A percentile compares a stretch with the other conserved stretches of the same genome.
phyloP scores from a whole-genome alignment of 163 green algal genomes.

The Botryococcus braunii region DNA sequence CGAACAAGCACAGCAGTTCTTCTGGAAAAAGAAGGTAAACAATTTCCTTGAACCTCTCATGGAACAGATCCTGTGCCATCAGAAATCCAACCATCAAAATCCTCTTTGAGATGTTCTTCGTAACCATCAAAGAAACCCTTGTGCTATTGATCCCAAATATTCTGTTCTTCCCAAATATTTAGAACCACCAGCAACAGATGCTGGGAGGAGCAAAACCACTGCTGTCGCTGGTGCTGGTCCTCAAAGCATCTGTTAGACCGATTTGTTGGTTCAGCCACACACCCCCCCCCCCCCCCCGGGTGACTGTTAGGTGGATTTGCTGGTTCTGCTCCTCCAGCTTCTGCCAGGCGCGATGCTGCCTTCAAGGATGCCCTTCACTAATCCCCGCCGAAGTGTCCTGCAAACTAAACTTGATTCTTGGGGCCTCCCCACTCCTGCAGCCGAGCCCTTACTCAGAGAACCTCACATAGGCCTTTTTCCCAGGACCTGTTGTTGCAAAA shows the following conservation, averaged over 20 bases:
- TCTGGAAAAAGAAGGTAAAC: slow-evolving; percentile 59
- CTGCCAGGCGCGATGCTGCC: not conserved
- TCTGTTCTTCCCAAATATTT: not conserved
- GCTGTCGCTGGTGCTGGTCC: too few relatives aligned
- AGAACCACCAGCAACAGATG: not conserved
- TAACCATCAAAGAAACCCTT: not conserved
- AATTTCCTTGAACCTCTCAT: not conserved
- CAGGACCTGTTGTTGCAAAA: too few relatives aligned
- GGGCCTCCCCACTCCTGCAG: not conserved
- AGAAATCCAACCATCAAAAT: too few relatives aligned
- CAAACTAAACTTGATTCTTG: too few relatives aligned
- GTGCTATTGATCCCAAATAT: not conserved
- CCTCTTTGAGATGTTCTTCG: not conserved
- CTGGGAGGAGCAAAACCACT: not conserved
- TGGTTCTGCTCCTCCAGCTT: not conserved
- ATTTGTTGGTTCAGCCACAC: not conserved
- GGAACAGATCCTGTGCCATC: not conserved
- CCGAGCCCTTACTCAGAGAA: not conserved
- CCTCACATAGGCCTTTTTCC: not conserved
- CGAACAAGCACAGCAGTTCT: slow-evolving; percentile 53
- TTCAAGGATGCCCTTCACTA: not conserved
- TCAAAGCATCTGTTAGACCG: too few relatives aligned
- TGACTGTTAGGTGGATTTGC: not conserved
- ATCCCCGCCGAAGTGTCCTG: not conserved
- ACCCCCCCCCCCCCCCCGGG: too few relatives aligned